A percentile compares a stretch with the other conserved stretches of the same genome.
These are phyloP conservation scores for Metschnikowia lunata DNA, from an alignment of 805 yeast species.

Conservation along the genomic window DNA sequence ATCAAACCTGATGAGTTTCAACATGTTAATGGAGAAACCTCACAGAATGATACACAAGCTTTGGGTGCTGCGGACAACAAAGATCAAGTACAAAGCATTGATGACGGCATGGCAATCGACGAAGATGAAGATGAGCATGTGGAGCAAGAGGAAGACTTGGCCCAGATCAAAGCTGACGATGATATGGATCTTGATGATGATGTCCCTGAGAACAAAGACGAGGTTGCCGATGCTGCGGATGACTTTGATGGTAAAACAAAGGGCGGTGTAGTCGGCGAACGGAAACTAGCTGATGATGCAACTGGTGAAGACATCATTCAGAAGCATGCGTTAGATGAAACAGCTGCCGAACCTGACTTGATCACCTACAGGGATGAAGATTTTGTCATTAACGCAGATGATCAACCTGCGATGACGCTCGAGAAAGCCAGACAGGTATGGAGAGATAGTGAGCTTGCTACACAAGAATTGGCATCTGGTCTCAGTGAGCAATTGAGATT, in stretches of 20 bases:
- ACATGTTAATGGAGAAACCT: conserved; percentile 74
- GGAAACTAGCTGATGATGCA: conserved; percentile 24
- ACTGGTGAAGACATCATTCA: conserved; percentile 12
- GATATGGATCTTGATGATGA: conserved; percentile 30
- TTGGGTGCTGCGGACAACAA: conserved; percentile 75
- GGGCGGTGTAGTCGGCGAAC: conserved; percentile 50
- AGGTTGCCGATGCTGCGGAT: conserved; percentile 25
- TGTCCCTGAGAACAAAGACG: conserved; percentile 24
- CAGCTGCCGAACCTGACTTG: conserved; percentile 12
- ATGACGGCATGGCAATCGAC: conserved; percentile 78
- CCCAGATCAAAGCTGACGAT: conserved; percentile 23
- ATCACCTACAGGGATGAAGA: conserved; percentile 15
- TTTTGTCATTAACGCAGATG: conserved; percentile 18
- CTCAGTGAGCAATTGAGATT: conserved; percentile 89
- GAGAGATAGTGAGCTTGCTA: conserved; percentile 78
- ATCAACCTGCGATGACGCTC: conserved; percentile 45
- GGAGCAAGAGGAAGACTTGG: conserved; percentile 24
- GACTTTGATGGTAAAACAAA: conserved; percentile 47
- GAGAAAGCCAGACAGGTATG: conserved; percentile 76
- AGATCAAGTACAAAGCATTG: conserved; percentile 71
- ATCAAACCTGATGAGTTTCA: conserved; percentile 83
- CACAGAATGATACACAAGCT: conserved; percentile 83
- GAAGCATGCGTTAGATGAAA: conserved; percentile 17
- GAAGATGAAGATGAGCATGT: conserved; percentile 45
- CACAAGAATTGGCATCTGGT: conserved; percentile 81